Conservation (phyloP, 192 early-diverging fungal genomes). For the Entomortierella beljakovae region DNA sequence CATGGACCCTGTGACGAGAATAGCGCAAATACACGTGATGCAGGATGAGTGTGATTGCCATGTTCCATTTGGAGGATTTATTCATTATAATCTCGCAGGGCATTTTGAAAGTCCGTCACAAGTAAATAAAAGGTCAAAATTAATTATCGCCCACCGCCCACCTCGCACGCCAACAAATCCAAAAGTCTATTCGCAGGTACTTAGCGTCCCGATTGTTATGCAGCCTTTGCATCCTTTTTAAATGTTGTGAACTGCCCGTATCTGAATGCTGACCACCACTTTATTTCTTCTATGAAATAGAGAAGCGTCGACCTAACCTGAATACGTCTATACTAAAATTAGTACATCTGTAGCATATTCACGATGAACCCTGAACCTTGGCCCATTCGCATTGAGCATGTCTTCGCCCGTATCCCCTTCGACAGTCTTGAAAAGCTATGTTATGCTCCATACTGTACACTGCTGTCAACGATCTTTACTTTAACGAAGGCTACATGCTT, state of each 20-base stretch:
- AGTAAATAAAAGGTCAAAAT: too few relatives aligned
- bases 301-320: background rate
- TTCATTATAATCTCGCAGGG: background rate
- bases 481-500: constrained; percentile 3
- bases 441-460: constrained; percentile 5
- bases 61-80: background rate
- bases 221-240: background rate
- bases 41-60: too few relatives aligned
- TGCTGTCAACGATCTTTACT: background rate
- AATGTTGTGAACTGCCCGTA: background rate
- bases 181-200: constrained; percentile 3
- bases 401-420: background rate
- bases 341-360: constrained; percentile 2
- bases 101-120: too few relatives aligned
- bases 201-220: too few relatives aligned
- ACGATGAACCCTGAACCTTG: constrained; percentile 3
- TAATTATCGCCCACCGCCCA: background rate
- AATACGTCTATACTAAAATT: constrained; percentile 4
- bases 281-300: background rate
- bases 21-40: too few relatives aligned
- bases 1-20: too few relatives aligned
- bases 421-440: constrained; percentile 3
- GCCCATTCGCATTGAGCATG: background rate
- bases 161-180: background rate
- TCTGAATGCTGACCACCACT: background rate